Evolutionary conservation across 495 filamentous ascomycete species (phyloP), one percentile per base, ranked within the genome.

Genomic region (Penicillium daleae): DNA sequence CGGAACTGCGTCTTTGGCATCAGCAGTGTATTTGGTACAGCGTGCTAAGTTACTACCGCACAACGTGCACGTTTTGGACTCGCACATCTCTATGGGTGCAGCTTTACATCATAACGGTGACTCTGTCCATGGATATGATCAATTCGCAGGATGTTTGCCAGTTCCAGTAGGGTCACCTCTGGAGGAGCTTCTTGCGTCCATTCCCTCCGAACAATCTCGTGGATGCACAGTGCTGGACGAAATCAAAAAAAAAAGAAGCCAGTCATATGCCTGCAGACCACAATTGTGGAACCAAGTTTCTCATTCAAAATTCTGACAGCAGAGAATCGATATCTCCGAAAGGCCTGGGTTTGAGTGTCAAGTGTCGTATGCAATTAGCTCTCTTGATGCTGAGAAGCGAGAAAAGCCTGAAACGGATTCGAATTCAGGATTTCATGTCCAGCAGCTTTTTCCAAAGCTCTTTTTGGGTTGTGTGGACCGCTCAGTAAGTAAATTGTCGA

Each of bases 401-500:
- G 27, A 59, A 59, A 33, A 19, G 55, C 4, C 55, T 67, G n/a
- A 39, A 42, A 35, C 21, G 39, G 21, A 39, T n/a, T 3, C 44
- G 59, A 3, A 67, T 67, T 6, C 19, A 42, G 21, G 50, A 56
- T 13, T 56, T 64, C 21, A 58, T 67, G 12, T 49, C 35, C 0
- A 33, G 24, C 4, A 57, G 29, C 6, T 67, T 67, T 8, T 67
- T 67, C 24, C 32, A 44, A 29, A 67, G 57, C 29, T 32, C 40
- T 3, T 64, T 67, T 39, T 67, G 65, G 65, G 27, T 54, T 13
- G 61, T 56, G 13, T 67, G 65, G 65, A 57, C 61, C 0, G 33
- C 58, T 4, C 61, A 64, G 65, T 67, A 51, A 42, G 61, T 61
- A 26, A 33, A 33, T 33, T 9, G 8, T 19, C 4, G 31, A 21